A percentile compares a stretch with the other conserved stretches of the same genome.
These are phyloP conservation scores for Tuctoria greenei DNA, from an alignment of 176 grass and related monocot genomes.

Conservation along the genomic window DNA sequence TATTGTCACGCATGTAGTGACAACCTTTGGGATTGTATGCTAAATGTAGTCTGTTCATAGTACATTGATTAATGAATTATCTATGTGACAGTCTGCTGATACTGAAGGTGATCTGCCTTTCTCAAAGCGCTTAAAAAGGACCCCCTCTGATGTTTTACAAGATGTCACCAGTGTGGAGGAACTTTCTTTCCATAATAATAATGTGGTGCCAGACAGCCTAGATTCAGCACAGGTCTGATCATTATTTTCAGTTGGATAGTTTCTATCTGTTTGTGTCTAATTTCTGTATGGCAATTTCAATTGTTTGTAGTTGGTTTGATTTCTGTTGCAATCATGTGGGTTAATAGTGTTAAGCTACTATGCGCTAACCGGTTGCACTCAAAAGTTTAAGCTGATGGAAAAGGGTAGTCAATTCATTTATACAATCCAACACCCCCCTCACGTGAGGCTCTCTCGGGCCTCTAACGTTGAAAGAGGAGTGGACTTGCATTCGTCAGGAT, in stretches of 20 bases:
- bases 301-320: constrained; percentile 8
- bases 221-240: constrained; percentile 68
- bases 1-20: neutral
- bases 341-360: too few species aligned
- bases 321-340: neutral
- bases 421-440: too few species aligned
- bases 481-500: too few species aligned
- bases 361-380: too few species aligned
- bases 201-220: constrained; percentile 53
- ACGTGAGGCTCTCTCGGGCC: too few species aligned
- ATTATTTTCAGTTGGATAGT: constrained; percentile 28
- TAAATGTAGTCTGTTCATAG: constrained; percentile 7
- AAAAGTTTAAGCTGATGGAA: too few species aligned
- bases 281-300: neutral
- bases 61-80: constrained; percentile 24
- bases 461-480: too few species aligned
- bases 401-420: too few species aligned
- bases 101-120: constrained; percentile 68
- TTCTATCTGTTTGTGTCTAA: constrained; percentile 1
- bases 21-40: constrained; percentile 21
- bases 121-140: constrained; percentile 70
- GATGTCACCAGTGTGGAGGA: constrained; percentile 88
- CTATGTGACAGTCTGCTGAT: constrained; percentile 52
- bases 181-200: constrained; percentile 80
- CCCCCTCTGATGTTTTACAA: constrained; percentile 79